Conservation (phyloP, 208 protist species). For the Blechomonas ayalai region DNA sequence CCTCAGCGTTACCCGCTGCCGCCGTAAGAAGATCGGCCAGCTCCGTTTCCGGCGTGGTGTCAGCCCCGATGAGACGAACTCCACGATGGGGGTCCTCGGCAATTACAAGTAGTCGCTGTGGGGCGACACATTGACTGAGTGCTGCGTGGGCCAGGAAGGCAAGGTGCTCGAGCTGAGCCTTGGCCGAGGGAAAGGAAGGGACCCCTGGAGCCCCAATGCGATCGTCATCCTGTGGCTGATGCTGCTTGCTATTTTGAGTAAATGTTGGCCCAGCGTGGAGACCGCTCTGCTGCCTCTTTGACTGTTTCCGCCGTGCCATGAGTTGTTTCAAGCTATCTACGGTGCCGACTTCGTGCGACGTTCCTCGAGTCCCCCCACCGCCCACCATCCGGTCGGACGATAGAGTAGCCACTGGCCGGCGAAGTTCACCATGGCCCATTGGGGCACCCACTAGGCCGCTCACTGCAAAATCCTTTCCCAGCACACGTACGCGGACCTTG, state of each 20-base stretch:
- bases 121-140: slow-evolving; percentile 43
- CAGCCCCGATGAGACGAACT: slow-evolving; percentile 30
- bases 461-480: slow-evolving; percentile 49
- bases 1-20: not conserved
- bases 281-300: too few species aligned
- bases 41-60: slow-evolving; percentile 27
- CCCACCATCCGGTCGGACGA: not conserved
- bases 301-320: slow-evolving; percentile 3
- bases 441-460: not conserved
- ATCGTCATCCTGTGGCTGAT: too few species aligned
- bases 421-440: not conserved
- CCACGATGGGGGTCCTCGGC: slow-evolving; percentile 44
- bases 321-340: slow-evolving; percentile 5
- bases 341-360: not conserved
- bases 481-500: slow-evolving; percentile 59
- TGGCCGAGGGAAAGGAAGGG: slow-evolving; percentile 1
- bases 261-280: too few species aligned
- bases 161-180: slow-evolving; percentile 22
- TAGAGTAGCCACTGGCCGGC: not conserved
- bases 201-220: too few species aligned
- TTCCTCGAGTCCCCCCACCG: not conserved
- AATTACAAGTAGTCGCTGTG: slow-evolving; percentile 55
- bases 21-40: slow-evolving; percentile 17
- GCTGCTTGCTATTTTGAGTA: too few species aligned
- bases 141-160: slow-evolving; percentile 66